A percentile compares a stretch with the other conserved stretches of the same genome.
Conservation (phyloP, 768 basidiomycete genomes). For the Agrocybe pediades region DNA sequence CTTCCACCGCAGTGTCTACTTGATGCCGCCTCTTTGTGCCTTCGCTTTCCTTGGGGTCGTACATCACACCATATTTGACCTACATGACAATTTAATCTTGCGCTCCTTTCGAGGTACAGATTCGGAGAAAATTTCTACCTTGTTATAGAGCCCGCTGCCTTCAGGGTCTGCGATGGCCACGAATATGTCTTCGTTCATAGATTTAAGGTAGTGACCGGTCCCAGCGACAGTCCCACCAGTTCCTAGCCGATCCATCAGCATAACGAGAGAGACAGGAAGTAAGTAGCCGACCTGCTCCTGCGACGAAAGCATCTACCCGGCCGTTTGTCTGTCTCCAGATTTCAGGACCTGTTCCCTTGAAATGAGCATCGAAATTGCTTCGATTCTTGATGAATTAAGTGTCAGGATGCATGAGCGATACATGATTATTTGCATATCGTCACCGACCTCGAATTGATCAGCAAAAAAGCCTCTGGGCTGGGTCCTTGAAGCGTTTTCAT, state of each 20-base stretch:
- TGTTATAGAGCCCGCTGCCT: conserved; percentile 94
- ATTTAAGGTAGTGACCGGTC: conserved; percentile 77
- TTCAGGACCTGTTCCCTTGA: conserved; percentile 88
- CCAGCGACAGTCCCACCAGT: conserved; percentile 97
- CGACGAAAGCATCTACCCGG: conserved; percentile 78
- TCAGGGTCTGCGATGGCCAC: conserved; percentile 89
- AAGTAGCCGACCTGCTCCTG: conserved; percentile 70
- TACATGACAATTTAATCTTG: conserved; percentile 30
- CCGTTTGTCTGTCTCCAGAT: conserved; percentile 94
- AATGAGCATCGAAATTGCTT: conserved; percentile 91
- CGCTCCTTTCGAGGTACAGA: too few species aligned
- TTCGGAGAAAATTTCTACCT: too few species aligned
- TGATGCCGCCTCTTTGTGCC: conserved; percentile 92
- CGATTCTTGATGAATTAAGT: conserved; percentile 56
- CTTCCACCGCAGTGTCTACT: conserved; percentile 95
- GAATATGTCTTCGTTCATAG: conserved; percentile 61
- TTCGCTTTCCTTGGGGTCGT: conserved; percentile 88
- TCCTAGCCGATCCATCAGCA: conserved; percentile 41
- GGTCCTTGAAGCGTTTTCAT: conserved; percentile 36
- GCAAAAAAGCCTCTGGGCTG: conserved; percentile 88
- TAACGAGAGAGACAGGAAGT: neutral
- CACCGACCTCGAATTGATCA: conserved; percentile 84
- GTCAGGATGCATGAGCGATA: neutral
- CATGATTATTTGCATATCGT: neutral
- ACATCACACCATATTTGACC: conserved; percentile 95